Percentiles rank a stretch among this genome's conserved stretches.
These are phyloP conservation scores for Peronospora tabacina DNA, from an alignment of 352 stramenopile species.

Conservation along the genomic window DNA sequence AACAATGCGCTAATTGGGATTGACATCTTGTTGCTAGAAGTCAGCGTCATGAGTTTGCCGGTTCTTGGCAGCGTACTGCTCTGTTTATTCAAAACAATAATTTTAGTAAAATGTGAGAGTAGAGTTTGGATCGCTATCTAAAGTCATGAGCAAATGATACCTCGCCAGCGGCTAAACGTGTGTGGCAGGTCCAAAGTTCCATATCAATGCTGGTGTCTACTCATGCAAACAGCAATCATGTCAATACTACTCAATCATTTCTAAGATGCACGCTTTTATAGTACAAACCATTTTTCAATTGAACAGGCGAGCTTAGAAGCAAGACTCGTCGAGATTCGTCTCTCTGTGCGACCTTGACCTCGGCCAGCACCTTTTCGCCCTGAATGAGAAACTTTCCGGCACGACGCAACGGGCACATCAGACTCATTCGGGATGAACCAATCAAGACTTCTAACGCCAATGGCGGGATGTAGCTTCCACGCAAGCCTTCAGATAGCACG, in stretches of 20 bases:
- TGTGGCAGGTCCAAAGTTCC: constrained; percentile 71
- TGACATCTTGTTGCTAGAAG: constrained; percentile 76
- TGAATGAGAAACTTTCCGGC: constrained; percentile 86
- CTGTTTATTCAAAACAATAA: constrained; percentile 18
- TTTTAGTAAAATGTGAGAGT: not conserved
- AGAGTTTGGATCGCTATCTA: not conserved
- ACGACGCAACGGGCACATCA: constrained; percentile 75
- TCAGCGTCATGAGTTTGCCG: constrained; percentile 40
- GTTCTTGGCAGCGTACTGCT: constrained; percentile 32
- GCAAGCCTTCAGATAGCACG: constrained; percentile 67
- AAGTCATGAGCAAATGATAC: constrained; percentile 16
- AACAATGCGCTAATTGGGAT: constrained; percentile 77
- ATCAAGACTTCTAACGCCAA: constrained; percentile 82
- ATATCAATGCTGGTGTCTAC: constrained; percentile 73
- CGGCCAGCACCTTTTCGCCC: constrained; percentile 72
- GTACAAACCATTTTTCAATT: constrained; percentile 79
- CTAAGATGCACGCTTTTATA: not conserved
- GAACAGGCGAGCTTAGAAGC: constrained; percentile 78
- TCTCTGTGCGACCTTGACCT: constrained; percentile 84
- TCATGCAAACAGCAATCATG: constrained; percentile 1
- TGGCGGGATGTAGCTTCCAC: constrained; percentile 75
- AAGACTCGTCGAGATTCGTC: constrained; percentile 81
- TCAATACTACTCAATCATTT: constrained; percentile 5
- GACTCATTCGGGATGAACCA: constrained; percentile 51
- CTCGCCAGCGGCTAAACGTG: constrained; percentile 39